Conservation (phyloP, 2,329 filamentous ascomycete species). For the Arthrinium phaeospermum region DNA sequence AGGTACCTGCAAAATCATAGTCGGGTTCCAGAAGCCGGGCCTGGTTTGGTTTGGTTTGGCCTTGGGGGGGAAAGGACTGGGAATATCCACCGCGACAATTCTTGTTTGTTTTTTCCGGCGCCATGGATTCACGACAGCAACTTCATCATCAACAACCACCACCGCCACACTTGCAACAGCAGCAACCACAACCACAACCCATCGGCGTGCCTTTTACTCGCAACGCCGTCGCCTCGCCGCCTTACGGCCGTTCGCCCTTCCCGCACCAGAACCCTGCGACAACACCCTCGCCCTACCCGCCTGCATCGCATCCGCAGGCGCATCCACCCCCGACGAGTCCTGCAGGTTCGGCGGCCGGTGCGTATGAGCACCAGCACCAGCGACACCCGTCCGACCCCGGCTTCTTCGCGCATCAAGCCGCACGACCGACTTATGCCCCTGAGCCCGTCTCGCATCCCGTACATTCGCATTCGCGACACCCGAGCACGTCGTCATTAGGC, state of each 20-base stretch:
- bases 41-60: not conserved
- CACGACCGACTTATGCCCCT: slow-evolving; percentile 33
- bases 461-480: slow-evolving; percentile 38
- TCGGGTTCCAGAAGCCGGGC: not conserved
- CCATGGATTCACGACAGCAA: slow-evolving; percentile 25
- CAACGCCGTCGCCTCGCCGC: slow-evolving; percentile 24
- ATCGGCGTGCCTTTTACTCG: slow-evolving; percentile 23
- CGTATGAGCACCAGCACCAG: slow-evolving; percentile 31
- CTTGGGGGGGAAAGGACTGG: not conserved
- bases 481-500: slow-evolving; percentile 39
- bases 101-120: slow-evolving; percentile 15
- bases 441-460: slow-evolving; percentile 38
- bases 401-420: slow-evolving; percentile 37
- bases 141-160: slow-evolving; percentile 16
- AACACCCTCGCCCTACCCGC: slow-evolving; percentile 22
- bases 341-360: slow-evolving; percentile 23
- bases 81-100: slow-evolving; percentile 15
- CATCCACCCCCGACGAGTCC: slow-evolving; percentile 37
- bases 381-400: slow-evolving; percentile 38
- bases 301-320: slow-evolving; percentile 33
- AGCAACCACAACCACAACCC: slow-evolving; percentile 13
- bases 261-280: slow-evolving; percentile 23
- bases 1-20: not conserved
- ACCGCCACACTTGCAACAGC: slow-evolving; percentile 15
- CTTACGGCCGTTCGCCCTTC: slow-evolving; percentile 28